Conservation (phyloP, 768 basidiomycete species). For the Russula brevipes region DNA sequence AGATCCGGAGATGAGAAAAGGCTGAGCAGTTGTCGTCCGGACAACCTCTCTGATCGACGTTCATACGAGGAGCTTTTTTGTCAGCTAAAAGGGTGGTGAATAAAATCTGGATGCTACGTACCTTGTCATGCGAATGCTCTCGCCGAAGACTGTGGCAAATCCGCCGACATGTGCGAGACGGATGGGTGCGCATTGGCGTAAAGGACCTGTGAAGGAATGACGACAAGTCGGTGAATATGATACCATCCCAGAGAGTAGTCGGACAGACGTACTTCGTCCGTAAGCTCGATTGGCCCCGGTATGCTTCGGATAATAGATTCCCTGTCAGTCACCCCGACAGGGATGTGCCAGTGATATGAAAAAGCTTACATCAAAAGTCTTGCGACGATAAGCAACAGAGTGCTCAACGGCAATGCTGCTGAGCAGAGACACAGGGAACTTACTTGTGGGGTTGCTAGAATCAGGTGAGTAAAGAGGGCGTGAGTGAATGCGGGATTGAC, state of each 20-base stretch:
- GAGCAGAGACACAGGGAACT: conserved; percentile 24
- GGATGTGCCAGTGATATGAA: neutral
- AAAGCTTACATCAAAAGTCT: conserved; percentile 29
- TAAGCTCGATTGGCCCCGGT: conserved; percentile 54
- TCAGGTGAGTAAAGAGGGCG: conserved; percentile 11
- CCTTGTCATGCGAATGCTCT: conserved; percentile 83
- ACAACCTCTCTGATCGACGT: conserved; percentile 57
- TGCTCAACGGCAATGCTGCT: neutral
- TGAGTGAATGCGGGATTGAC: neutral
- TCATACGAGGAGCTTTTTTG: conserved; percentile 2
- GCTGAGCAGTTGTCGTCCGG: conserved; percentile 73
- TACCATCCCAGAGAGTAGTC: neutral
- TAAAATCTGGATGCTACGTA: conserved; percentile 28
- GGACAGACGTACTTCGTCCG: conserved; percentile 46
- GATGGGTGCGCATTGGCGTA: conserved; percentile 90
- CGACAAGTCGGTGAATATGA: neutral
- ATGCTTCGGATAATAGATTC: conserved; percentile 30
- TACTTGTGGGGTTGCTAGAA: conserved; percentile 48
- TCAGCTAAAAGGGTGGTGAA: neutral
- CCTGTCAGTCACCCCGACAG: conserved; percentile 23
- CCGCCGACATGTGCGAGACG: conserved; percentile 83
- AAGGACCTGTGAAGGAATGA: conserved; percentile 53
- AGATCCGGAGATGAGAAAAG: conserved; percentile 89
- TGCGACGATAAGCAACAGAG: neutral
- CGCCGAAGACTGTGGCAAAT: conserved; percentile 87